Conservation (phyloP, 2,329 filamentous ascomycete species). For the Alternaria incomplexa region DNA sequence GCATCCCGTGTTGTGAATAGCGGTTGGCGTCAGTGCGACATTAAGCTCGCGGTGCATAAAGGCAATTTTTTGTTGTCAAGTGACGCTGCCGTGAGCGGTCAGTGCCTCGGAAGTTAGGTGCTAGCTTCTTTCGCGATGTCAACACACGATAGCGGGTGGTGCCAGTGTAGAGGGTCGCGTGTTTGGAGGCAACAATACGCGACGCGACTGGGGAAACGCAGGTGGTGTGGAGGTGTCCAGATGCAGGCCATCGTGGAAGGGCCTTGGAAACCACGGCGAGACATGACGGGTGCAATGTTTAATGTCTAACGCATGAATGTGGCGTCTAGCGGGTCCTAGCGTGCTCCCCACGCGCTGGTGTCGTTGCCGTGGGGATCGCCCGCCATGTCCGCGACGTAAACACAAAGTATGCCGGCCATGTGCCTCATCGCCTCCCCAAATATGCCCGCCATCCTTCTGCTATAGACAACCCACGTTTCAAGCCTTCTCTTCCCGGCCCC, state of each 20-base stretch:
- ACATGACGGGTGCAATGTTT: background rate
- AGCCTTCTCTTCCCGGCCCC: slow-evolving; percentile 19
- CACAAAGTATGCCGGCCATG: slow-evolving; percentile 2
- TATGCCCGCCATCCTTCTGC: slow-evolving; percentile 28
- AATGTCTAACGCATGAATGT: slow-evolving; percentile 5
- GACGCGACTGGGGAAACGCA: background rate
- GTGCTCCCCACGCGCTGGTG: slow-evolving; percentile 17
- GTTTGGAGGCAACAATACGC: background rate
- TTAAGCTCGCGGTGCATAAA: background rate
- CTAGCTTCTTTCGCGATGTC: background rate
- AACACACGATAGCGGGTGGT: background rate
- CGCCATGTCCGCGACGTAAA: slow-evolving; percentile 8
- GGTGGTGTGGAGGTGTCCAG: background rate
- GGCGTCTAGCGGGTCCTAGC: slow-evolving; percentile 7
- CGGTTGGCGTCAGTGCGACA: background rate
- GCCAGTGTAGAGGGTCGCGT: background rate
- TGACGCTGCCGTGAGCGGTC: background rate
- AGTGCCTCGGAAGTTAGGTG: background rate
- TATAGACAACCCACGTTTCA: slow-evolving; percentile 30
- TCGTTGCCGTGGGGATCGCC: slow-evolving; percentile 24
- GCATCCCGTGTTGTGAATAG: background rate
- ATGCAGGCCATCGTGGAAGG: background rate
- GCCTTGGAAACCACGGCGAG: background rate
- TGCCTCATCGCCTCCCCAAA: slow-evolving; percentile 23
- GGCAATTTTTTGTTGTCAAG: background rate